phyloP scores from a whole-genome alignment of 2,329 filamentous ascomycete genomes.

The Apiospora rasikravindrae region DNA sequence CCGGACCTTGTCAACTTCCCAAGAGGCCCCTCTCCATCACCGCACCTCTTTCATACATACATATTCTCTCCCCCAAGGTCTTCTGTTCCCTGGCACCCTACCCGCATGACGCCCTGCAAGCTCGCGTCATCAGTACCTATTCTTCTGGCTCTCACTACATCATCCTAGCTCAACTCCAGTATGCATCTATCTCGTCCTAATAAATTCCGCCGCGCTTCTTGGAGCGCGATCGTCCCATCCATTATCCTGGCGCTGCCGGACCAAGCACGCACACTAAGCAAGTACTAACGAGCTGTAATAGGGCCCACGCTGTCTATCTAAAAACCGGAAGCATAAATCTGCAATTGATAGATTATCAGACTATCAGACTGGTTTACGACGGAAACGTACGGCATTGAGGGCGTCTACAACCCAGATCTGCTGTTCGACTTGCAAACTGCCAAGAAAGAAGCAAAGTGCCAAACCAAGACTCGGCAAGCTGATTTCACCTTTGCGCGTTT shows the following conservation, averaged over 20 bases:
- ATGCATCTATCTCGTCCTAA: slow-evolving; percentile 16
- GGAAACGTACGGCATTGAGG: background rate
- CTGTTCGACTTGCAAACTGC: background rate
- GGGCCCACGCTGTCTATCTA: slow-evolving; percentile 6
- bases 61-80: slow-evolving; percentile 7
- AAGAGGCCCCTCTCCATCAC: slow-evolving; percentile 7
- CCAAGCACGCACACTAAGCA: slow-evolving; percentile 9
- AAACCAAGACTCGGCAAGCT: slow-evolving; percentile 9
- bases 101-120: slow-evolving; percentile 17
- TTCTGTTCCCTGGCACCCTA: slow-evolving; percentile 17
- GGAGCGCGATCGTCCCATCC: slow-evolving; percentile 11
- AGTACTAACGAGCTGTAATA: slow-evolving; percentile 13
- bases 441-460: slow-evolving; percentile 14
- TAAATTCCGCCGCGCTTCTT: slow-evolving; percentile 12
- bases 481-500: slow-evolving; percentile 10
- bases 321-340: background rate
- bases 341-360: slow-evolving; percentile 8
- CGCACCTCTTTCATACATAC: slow-evolving; percentile 14
- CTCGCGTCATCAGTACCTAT: slow-evolving; percentile 14
- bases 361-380: background rate
- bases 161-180: slow-evolving; percentile 16
- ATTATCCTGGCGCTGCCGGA: background rate
- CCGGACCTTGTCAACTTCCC: slow-evolving; percentile 11
- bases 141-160: slow-evolving; percentile 4
- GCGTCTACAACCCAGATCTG: background rate